phyloP scores from a whole-genome alignment of 2,329 filamentous ascomycete species.

The Elsinoe arachidis region DNA sequence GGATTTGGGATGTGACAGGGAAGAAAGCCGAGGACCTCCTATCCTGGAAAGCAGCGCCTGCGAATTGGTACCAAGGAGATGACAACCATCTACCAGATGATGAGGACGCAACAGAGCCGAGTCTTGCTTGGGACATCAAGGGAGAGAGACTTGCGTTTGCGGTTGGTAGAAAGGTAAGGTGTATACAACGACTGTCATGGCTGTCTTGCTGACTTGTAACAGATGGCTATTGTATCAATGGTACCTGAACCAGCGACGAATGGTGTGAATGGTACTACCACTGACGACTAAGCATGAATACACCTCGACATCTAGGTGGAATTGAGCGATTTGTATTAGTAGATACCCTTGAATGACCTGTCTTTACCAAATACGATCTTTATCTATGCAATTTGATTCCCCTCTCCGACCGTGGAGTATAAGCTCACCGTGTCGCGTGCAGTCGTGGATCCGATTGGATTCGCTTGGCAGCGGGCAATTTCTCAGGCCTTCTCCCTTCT shows the following conservation, averaged over 20 bases:
- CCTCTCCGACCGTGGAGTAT: background rate
- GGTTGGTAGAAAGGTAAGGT: slow-evolving; percentile 25
- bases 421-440: background rate
- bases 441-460: background rate
- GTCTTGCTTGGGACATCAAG: slow-evolving; percentile 45
- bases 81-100: slow-evolving; percentile 17
- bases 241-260: background rate
- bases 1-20: slow-evolving; percentile 32
- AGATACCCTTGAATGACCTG: slow-evolving; percentile 7
- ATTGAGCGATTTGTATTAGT: background rate
- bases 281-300: background rate
- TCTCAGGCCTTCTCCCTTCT: background rate
- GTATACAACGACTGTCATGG: background rate
- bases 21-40: slow-evolving; percentile 18
- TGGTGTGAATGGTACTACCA: background rate
- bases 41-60: slow-evolving; percentile 23
- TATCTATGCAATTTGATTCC: background rate
- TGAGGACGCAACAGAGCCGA: slow-evolving; percentile 22
- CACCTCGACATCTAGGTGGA: background rate
- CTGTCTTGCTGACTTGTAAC: background rate
- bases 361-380: background rate
- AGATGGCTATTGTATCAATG: slow-evolving; percentile 15
- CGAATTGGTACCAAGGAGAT: slow-evolving; percentile 17
- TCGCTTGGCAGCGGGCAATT: slow-evolving; percentile 10
- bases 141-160: slow-evolving; percentile 46